These are phyloP conservation scores for Backusella australiensis DNA, from an alignment of 192 early-diverging fungal species.

Conservation along the genomic window DNA sequence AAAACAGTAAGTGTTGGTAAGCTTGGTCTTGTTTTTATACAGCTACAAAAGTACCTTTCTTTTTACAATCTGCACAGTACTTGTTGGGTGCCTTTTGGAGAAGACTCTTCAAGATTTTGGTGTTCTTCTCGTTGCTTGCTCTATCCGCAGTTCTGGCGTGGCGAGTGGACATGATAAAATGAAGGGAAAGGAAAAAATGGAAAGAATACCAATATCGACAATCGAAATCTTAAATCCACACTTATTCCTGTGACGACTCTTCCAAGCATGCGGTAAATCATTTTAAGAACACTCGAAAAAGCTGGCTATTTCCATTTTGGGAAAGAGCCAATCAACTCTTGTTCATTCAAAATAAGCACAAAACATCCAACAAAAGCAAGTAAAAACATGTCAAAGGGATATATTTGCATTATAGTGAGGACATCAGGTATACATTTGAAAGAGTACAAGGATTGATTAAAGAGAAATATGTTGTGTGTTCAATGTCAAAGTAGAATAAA, in stretches of 20 bases:
- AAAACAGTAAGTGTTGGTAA: not conserved
- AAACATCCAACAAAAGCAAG: not conserved
- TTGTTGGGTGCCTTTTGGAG: conserved; percentile 68
- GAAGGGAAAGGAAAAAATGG: conserved; percentile 1
- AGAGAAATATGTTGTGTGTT: no score
- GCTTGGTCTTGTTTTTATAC: not conserved
- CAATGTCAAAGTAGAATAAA: no score
- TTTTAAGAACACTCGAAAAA: not conserved
- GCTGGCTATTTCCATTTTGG: not conserved
- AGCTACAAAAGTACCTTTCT: conserved; percentile 53
- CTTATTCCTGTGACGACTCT: not conserved
- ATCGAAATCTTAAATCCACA: no score
- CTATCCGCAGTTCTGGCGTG: conserved; percentile 64
- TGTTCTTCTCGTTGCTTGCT: conserved; percentile 68
- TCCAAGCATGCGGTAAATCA: no score
- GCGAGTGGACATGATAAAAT: conserved; percentile 56
- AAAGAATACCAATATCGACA: not conserved
- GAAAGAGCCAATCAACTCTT: not conserved
- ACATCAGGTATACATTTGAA: not conserved
- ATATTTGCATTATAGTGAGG: not conserved
- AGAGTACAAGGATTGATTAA: not conserved
- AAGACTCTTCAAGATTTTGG: conserved; percentile 67
- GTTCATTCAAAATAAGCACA: not conserved
- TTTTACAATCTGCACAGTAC: conserved; percentile 78
- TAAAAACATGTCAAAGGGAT: not conserved